These are phyloP conservation scores for Geotrichum bryndzae DNA, from an alignment of 1,139 yeast species.

Conservation along the genomic window DNA sequence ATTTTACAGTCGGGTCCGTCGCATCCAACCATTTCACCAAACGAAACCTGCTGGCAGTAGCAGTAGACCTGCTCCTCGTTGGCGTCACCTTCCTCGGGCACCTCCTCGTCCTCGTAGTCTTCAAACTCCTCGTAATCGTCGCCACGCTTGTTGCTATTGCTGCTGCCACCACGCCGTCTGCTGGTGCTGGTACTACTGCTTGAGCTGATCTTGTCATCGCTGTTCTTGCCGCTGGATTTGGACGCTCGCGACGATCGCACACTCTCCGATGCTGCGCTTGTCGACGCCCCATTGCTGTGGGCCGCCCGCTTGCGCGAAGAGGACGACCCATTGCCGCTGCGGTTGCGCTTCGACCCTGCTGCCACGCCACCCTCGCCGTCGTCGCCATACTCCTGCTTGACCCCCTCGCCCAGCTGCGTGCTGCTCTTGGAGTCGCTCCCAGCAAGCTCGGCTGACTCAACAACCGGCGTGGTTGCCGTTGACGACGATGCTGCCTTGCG, in stretches of 20 bases:
- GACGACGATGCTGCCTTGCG: constrained; percentile 18
- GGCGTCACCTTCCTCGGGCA: constrained; percentile 7
- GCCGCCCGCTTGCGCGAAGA: constrained; percentile 13
- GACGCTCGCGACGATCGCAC: constrained; percentile 1
- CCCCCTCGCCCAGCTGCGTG: background rate
- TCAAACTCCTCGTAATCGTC: constrained; percentile 13
- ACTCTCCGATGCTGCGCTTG: constrained; percentile 7
- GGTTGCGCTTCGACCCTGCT: constrained; percentile 5
- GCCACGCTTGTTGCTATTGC: constrained; percentile 12
- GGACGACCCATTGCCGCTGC: background rate
- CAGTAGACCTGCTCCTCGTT: constrained; percentile 77
- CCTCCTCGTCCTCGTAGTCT: constrained; percentile 10
- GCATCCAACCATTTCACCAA: constrained; percentile 98
- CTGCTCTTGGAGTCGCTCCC: background rate
- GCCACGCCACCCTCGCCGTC: background rate
- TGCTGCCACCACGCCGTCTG: constrained; percentile 15
- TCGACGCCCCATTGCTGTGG: constrained; percentile 4
- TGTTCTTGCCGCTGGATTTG: constrained; percentile 11
- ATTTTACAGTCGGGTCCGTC: constrained; percentile 89
- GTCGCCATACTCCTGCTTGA: constrained; percentile 8
- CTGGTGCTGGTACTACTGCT: background rate
- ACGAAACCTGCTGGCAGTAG: constrained; percentile 92
- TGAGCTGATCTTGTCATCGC: constrained; percentile 10
- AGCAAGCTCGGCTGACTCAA: background rate
- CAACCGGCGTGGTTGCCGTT: constrained; percentile 10